These are phyloP conservation scores for Combretum micranthum DNA, from an alignment of 345 rosid genomes.

Conservation along the genomic window DNA sequence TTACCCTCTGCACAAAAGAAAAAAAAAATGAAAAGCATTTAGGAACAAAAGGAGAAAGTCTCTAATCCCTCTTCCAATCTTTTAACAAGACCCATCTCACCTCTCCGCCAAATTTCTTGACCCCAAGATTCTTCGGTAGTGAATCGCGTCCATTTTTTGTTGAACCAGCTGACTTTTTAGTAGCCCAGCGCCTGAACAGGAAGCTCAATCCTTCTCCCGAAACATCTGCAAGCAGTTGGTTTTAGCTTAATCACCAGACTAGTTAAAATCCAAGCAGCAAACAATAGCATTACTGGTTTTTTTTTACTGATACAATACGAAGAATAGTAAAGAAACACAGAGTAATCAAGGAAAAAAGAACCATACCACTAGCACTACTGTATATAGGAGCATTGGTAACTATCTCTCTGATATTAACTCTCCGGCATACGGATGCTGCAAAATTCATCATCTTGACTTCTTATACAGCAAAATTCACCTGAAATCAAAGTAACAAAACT, in stretches of 20 bases:
- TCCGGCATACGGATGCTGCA: conserved; percentile 15
- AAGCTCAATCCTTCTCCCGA: conserved; percentile 58
- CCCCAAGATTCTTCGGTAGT: conserved; percentile 83
- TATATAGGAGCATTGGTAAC: conserved; percentile 20
- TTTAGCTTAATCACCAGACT: not conserved
- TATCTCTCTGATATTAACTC: conserved; percentile 21
- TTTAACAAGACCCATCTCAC: conserved; percentile 34
- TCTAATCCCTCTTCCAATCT: conserved; percentile 75
- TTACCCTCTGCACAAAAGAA: conserved; percentile 50
- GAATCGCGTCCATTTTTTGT: conserved; percentile 89
- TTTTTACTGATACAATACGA: not conserved
- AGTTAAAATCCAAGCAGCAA: not conserved
- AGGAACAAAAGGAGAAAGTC: not conserved
- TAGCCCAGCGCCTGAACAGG: conserved; percentile 79
- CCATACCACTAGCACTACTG: conserved; percentile 14
- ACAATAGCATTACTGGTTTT: too few species aligned
- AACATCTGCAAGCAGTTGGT: conserved; percentile 24
- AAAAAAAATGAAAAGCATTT: conserved; percentile 5
- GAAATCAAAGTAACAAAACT: too few species aligned
- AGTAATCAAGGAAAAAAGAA: not conserved
- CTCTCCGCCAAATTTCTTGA: conserved; percentile 94
- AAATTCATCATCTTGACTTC: conserved; percentile 16
- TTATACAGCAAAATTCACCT: too few species aligned
- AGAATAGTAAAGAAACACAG: too few species aligned
- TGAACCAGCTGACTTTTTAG: conserved; percentile 77